phyloP scores from a whole-genome alignment of 2,329 filamentous ascomycete species.

The Fusarium sterilihyphosum region DNA sequence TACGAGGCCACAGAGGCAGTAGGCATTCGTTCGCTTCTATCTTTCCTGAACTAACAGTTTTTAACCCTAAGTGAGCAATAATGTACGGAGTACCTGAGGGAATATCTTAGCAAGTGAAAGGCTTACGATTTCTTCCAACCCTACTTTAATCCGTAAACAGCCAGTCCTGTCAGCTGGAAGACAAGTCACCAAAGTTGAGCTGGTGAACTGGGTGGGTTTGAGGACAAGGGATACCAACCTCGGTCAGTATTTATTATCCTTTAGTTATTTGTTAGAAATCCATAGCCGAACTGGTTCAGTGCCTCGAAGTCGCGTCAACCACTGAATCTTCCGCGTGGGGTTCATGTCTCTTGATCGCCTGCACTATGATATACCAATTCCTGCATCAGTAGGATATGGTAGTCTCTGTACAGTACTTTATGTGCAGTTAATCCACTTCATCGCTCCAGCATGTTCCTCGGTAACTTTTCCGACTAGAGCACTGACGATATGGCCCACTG shows the following conservation, averaged over 20 bases:
- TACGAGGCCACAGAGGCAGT: neutral
- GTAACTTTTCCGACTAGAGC: conserved; percentile 7
- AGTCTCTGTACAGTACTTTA: neutral
- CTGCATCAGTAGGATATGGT: neutral
- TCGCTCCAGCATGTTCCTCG: conserved; percentile 6
- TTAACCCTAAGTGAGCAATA: neutral
- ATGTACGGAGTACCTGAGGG: neutral
- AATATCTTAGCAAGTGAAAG: neutral
- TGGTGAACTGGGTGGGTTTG: neutral
- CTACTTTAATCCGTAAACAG: neutral
- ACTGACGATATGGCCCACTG: conserved; percentile 4
- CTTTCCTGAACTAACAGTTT: neutral
- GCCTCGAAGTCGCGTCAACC: neutral
- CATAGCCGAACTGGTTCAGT: neutral
- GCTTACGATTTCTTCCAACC: neutral
- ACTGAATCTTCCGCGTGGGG: neutral
- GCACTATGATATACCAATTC: neutral
- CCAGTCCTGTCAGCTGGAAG: neutral
- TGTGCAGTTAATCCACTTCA: neutral
- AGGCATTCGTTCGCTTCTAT: neutral
- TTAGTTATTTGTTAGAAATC: neutral
- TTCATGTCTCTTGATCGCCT: neutral
- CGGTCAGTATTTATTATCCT: neutral
- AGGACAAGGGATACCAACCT: neutral
- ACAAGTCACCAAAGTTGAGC: neutral